Evolutionary conservation across 2,329 filamentous ascomycete species (phyloP).

Genomic region (Coniochaeta hoffmannii): DNA sequence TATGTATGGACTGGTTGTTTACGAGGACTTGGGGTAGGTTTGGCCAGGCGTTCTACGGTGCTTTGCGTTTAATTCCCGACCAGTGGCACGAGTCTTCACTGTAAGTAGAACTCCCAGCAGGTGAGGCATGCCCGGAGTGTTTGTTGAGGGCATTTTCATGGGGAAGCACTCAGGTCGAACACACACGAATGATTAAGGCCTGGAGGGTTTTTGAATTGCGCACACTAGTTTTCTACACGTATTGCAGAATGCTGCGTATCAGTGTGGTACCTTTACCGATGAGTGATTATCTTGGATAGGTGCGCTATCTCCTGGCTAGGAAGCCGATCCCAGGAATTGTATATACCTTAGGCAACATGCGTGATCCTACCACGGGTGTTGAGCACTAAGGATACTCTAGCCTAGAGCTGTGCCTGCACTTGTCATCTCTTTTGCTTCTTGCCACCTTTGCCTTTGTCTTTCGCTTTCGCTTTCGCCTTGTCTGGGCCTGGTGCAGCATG

Average conservation of each 20-base stretch:
- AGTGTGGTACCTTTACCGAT: no score
- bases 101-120: not conserved
- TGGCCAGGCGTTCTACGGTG: not conserved
- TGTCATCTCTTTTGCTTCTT: conserved; percentile 31
- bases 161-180: no score
- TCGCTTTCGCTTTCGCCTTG: conserved; percentile 15
- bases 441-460: conserved; percentile 18
- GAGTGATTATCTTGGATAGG: no score
- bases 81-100: not conserved
- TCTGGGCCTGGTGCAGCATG: conserved; percentile 50
- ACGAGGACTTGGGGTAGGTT: not conserved
- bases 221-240: no score
- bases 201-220: not conserved
- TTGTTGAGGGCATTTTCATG: no score
- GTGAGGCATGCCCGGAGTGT: not conserved
- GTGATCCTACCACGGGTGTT: not conserved
- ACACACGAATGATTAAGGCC: no score
- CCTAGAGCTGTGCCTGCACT: not conserved
- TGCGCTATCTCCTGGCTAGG: no score
- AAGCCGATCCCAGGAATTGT: no score
- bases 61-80: not conserved
- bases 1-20: not conserved
- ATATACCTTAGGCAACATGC: no score
- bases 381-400: not conserved
- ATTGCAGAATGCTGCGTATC: no score